Base-by-base conservation (phyloP, 768 basidiomycete species). In the Tylopilus felleus region DNA sequence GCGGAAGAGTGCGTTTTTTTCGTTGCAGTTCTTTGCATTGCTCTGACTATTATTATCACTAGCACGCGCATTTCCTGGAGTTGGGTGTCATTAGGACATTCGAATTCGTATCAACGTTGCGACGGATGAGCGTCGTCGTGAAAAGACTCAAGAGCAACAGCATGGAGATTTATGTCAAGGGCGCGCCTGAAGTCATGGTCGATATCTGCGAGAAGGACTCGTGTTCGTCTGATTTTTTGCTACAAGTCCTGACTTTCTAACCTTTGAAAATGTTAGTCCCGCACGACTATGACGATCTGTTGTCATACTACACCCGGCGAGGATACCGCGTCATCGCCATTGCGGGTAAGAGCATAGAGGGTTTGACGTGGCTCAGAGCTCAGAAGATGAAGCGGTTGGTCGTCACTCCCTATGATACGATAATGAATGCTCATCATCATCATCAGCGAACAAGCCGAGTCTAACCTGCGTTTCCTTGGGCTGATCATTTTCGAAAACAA, bases 111-210 rank as follows among this genome's bases (percentile, higher is more conserved):
- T 97, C 96, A 8, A 78, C 89, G 5, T 77, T 98, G 21, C 82
- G 97, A 25, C 77, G 97, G 48, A 99, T 99, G 96, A 97, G 95
- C 58, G 97, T 99, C 25, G 84, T 99, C 49, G 96, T 98, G 63
- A 99, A 98, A 70, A 80, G 93, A 48, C 80, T 99, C 49, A 97
- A 89, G 70, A 95, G 95, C 60, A 83, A 73, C 49, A 93, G 90
- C 68, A 98, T 99, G 93, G 97, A 99, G 67, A 79, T 98, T 12
- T 98, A 98, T 66, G 94, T 95, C 63, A 99, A 99, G 67, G 97
- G 97, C n/a, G 97, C 97, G 2, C 97, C 97, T 0, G 97, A 99
- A 71, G 93, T 98, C 52, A 98, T 99, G 95, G 70, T 73, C 8
- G 94, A 95, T 39, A 98, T 99, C 52, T 99, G 97, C 68, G 89